Evolutionary conservation across 169 alveolate genomes (phyloP).

Genomic region (Cystoisospora suis): DNA sequence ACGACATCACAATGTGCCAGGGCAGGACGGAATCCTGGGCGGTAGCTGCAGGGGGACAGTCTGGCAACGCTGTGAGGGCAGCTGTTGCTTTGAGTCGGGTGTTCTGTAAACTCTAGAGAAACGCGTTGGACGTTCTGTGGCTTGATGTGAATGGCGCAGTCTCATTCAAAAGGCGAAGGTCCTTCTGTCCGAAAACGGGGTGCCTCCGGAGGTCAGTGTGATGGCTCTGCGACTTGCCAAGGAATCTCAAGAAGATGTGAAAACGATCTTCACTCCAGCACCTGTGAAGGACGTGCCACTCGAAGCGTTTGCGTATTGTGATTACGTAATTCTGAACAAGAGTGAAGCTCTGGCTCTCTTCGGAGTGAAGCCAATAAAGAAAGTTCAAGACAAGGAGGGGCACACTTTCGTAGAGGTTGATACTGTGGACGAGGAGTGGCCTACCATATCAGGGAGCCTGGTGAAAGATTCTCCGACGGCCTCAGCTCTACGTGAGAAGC

Average conservation of each 20-base stretch:
- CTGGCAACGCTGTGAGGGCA: too few species aligned
- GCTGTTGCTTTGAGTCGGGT: background rate
- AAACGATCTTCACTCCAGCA: constrained; percentile 66
- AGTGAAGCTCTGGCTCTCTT: constrained; percentile 53
- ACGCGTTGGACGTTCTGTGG: background rate
- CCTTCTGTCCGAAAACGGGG: constrained; percentile 64
- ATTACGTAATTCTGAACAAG: constrained; percentile 55
- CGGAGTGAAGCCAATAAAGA: background rate
- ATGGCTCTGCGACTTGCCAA: constrained; percentile 60
- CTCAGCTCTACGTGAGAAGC: background rate
- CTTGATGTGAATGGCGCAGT: constrained; percentile 24
- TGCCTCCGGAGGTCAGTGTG: constrained; percentile 45
- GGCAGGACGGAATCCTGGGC: too few species aligned
- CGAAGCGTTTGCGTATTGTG: constrained; percentile 60
- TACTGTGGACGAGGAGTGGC: background rate
- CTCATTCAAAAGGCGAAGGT: constrained; percentile 51
- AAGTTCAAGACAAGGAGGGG: background rate
- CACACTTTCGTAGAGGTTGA: constrained; percentile 25
- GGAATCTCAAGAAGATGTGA: constrained; percentile 25
- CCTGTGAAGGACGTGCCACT: constrained; percentile 60
- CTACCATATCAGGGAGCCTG: background rate
- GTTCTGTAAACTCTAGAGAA: background rate
- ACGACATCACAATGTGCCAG: too few species aligned
- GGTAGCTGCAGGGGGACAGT: too few species aligned
- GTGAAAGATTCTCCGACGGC: background rate